These are phyloP conservation scores for Scedosporium dehoogii DNA, from an alignment of 2,329 filamentous ascomycete genomes.

Conservation along the genomic window DNA sequence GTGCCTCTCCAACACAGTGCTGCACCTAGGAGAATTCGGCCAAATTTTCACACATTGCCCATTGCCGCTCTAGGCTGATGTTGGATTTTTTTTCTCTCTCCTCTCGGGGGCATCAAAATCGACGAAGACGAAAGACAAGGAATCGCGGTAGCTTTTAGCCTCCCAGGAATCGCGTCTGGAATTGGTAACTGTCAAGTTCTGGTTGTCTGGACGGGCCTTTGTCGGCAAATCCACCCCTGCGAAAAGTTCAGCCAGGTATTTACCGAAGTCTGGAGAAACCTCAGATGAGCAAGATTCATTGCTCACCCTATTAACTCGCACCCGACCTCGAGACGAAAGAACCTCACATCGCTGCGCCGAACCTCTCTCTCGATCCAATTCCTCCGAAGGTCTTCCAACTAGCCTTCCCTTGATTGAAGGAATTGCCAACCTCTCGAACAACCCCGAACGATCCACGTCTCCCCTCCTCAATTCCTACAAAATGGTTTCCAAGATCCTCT, in stretches of 20 bases:
- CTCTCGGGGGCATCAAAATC: too few species aligned
- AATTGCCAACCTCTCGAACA: background rate
- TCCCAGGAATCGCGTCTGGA: background rate
- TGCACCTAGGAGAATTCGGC: background rate
- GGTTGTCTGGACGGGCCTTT: background rate
- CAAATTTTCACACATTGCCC: background rate
- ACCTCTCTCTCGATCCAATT: background rate
- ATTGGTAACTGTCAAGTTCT: background rate
- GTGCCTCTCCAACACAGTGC: background rate
- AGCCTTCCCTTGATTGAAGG: background rate
- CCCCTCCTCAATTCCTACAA: conserved; percentile 15
- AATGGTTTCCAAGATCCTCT: conserved; percentile 59
- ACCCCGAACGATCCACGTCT: background rate
- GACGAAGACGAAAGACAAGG: too few species aligned
- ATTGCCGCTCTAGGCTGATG: background rate
- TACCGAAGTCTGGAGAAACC: conserved; percentile 3
- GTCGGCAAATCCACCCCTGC: background rate
- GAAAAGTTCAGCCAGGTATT: background rate
- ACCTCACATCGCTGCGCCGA: background rate
- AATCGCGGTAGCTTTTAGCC: background rate
- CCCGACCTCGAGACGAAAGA: background rate
- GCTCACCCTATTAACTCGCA: background rate
- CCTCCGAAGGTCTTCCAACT: background rate
- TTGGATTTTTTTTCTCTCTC: too few species aligned
- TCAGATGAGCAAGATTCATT: conserved; percentile 2